Conservation (phyloP, 1,284 basidiomycete species). For the Pterula multifida region DNA sequence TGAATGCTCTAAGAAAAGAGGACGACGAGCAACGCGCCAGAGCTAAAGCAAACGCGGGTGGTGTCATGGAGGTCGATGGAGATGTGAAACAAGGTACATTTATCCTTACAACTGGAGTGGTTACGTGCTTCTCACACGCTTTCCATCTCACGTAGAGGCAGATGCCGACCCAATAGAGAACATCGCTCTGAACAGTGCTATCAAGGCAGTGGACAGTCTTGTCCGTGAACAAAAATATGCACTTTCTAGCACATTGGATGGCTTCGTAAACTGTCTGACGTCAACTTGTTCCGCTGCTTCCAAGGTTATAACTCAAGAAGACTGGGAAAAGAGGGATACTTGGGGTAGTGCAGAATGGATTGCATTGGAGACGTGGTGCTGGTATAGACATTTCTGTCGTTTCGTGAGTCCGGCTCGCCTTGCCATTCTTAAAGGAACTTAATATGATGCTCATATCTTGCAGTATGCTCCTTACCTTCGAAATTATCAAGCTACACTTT, state of each 20-base stretch:
- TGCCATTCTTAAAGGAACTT: constrained; percentile 5
- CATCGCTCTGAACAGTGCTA: constrained; percentile 52
- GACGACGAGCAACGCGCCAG: constrained; percentile 76
- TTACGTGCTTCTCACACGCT: background rate
- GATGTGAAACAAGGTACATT: constrained; percentile 51
- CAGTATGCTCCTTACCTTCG: constrained; percentile 70
- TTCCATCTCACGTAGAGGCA: background rate
- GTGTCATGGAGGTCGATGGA: constrained; percentile 59
- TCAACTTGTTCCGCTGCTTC: constrained; percentile 23
- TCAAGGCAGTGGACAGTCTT: constrained; percentile 61
- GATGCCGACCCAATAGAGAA: constrained; percentile 27
- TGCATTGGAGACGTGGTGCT: constrained; percentile 76
- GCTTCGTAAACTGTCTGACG: constrained; percentile 55
- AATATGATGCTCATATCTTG: background rate
- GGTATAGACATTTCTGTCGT: constrained; percentile 79
- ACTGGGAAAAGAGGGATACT: constrained; percentile 56
- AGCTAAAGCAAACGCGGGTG: constrained; percentile 47
- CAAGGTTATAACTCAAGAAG: constrained; percentile 46
- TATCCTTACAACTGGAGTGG: constrained; percentile 7
- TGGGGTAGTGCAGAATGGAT: constrained; percentile 68
- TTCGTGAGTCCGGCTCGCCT: constrained; percentile 33
- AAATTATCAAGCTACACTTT: constrained; percentile 54
- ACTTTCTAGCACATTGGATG: constrained; percentile 52
- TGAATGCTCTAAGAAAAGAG: constrained; percentile 68
- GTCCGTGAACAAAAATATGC: constrained; percentile 65